phyloP scores from a whole-genome alignment of 345 rosid species.

The Raphanus sativus region DNA sequence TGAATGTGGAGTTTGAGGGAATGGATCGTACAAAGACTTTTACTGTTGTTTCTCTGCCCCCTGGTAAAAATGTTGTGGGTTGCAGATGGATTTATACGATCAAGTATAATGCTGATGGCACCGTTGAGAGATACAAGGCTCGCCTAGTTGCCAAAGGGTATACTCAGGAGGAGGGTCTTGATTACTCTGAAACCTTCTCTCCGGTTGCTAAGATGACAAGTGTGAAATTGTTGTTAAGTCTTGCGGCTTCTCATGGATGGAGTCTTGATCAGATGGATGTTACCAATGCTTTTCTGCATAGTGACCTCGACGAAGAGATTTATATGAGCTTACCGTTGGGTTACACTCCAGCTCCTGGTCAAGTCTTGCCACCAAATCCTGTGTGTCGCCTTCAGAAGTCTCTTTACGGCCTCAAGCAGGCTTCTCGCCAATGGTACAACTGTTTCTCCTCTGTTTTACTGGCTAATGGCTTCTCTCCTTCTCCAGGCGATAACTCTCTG shows the following conservation, averaged over 20 bases:
- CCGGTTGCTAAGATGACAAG: no score
- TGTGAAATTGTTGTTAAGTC: no score
- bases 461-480: not conserved
- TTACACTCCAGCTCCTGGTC: not conserved
- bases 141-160: no score
- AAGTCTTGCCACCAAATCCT: not conserved
- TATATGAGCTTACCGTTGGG: not conserved
- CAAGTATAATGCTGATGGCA: not conserved
- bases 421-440: not conserved
- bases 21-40: not conserved
- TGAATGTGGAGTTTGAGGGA: not conserved
- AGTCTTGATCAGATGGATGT: no score
- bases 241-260: no score
- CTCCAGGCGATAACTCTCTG: not conserved
- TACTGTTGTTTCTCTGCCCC: not conserved
- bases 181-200: no score
- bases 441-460: not conserved
- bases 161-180: no score
- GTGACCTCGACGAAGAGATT: no score
- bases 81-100: not conserved
- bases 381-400: not conserved
- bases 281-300: no score
- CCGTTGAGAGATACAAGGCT: not conserved
- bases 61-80: not conserved
- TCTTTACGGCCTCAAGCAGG: not conserved